Base-by-base conservation (phyloP, 805 yeast genomes). In the Hanseniaspora lachancei region DNA sequence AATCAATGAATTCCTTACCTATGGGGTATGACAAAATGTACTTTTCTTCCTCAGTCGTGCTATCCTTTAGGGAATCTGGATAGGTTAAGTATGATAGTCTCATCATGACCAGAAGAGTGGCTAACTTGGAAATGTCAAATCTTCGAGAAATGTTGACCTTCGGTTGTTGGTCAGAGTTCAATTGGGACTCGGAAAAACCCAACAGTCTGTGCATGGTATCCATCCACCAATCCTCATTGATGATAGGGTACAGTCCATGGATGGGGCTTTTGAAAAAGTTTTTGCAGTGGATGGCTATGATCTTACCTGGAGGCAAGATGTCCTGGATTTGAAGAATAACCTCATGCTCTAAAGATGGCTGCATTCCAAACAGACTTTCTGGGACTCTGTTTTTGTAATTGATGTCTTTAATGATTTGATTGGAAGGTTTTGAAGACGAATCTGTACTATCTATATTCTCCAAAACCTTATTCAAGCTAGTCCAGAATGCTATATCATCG, bases 51-150 rank as follows among this genome's bases (percentile, higher is more conserved):
- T 57, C 54, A 64, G 70, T 1, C 59, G 64, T 20, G 58, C 65
- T 9, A 66, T 67, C 34, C 54, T 44, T 66, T n/a, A 58, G 54
- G 54, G 63, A 66, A 7, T 70, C 63, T 23, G 72, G 64, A 13
- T 75, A 63, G 1, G 77, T 71, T 18, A 74, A 60, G 59, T 71
- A 74, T 0, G 78, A 63, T 34, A 78, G 59, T 57, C 80, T 65
- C 44, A 78, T 59, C 2, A 77, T 66, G 9, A 75, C 63, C 47
- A 78, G 63, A n/a, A 79, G 60, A 1, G 70, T 65, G 0, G 82
- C 82, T 27, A 76, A 52, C 10, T 64, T 61, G 1, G 81, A 79
- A 58, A 77, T 72, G 60, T 77, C 81, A 41, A 76, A 61, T 61
- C 76, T 68, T 59, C 68, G 73, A 39, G 70, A 72, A 16, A 77